Evolutionary conservation across 371 early-diverging fungal species (phyloP).

Genomic region (Rhizopus microsporus): DNA sequence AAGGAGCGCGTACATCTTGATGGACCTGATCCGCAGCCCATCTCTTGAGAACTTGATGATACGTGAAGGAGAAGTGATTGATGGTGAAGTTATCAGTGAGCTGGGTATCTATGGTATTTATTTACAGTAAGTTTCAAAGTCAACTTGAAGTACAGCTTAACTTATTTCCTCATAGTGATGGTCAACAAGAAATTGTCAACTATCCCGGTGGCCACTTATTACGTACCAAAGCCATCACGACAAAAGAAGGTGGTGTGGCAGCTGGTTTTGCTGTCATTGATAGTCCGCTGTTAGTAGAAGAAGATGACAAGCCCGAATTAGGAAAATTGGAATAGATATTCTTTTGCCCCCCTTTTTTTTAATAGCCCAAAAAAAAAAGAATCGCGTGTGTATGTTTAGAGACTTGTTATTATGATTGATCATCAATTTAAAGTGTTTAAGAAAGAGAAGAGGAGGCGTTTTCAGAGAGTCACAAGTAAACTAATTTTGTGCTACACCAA

Average conservation of each 20-base stretch:
- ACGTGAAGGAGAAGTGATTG: slow-evolving; percentile 75
- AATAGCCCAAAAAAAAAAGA: too few relatives aligned
- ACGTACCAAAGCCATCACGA: slow-evolving; percentile 84
- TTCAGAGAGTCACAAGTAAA: too few relatives aligned
- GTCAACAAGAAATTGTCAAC: slow-evolving; percentile 70
- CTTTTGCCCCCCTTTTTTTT: neutral
- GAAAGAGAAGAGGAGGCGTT: too few relatives aligned
- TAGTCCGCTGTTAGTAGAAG: slow-evolving; percentile 69
- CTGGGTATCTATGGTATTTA: slow-evolving; percentile 93
- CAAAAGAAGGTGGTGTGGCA: slow-evolving; percentile 96
- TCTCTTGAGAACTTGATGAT: slow-evolving; percentile 74
- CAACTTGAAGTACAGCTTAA: neutral
- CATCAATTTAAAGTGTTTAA: too few relatives aligned
- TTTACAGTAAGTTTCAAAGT: slow-evolving; percentile 58
- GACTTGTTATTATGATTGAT: too few relatives aligned
- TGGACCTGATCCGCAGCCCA: slow-evolving; percentile 89
- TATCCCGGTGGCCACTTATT: slow-evolving; percentile 87
- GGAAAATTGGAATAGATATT: neutral
- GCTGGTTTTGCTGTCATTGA: slow-evolving; percentile 98
- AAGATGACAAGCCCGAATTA: neutral
- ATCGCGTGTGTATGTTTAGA: too few relatives aligned
- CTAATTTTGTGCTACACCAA: too few relatives aligned
- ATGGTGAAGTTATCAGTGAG: slow-evolving; percentile 85
- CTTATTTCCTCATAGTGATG: slow-evolving; percentile 43
- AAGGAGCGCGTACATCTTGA: slow-evolving; percentile 85